Conservation (phyloP, 2,329 filamentous ascomycete species). For the Gliomastix tumulicola region DNA sequence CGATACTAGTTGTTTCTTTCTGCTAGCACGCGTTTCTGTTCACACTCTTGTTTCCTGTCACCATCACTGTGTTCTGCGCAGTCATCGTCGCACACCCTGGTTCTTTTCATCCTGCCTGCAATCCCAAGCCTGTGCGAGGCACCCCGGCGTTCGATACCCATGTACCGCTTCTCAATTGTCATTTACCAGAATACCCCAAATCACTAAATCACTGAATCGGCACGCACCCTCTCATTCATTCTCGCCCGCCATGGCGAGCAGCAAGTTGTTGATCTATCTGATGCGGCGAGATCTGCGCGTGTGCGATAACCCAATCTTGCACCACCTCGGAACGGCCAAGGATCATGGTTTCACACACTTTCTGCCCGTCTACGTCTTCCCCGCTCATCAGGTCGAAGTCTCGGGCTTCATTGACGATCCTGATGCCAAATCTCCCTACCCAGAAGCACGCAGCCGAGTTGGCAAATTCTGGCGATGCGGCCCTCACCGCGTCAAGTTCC, state of each 20-base stretch:
- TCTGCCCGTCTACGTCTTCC: conserved; percentile 64
- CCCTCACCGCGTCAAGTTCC: conserved; percentile 63
- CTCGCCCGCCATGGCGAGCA: conserved; percentile 19
- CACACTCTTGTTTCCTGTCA: too few relatives aligned
- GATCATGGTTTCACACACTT: conserved; percentile 58
- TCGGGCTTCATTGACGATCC: conserved; percentile 61
- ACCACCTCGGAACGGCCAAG: conserved; percentile 41
- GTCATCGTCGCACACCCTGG: too few relatives aligned
- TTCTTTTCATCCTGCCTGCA: too few relatives aligned
- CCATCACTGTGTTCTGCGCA: too few relatives aligned
- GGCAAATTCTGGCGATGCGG: conserved; percentile 69
- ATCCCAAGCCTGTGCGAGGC: too few relatives aligned
- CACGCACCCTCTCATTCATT: too few relatives aligned
- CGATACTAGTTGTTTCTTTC: too few relatives aligned
- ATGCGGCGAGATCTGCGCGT: conserved; percentile 67
- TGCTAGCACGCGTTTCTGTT: too few relatives aligned
- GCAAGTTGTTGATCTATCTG: conserved; percentile 60
- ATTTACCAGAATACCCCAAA: too few relatives aligned
- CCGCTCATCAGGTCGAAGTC: conserved; percentile 65
- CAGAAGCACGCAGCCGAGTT: conserved; percentile 58
- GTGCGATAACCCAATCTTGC: conserved; percentile 67
- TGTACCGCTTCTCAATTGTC: too few relatives aligned
- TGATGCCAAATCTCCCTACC: conserved; percentile 53
- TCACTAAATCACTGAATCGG: too few relatives aligned
- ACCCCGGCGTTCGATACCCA: too few relatives aligned